Evolutionary conservation across 208 protist species (phyloP), one percentile per base, ranked within the genome.

Genomic region (Leishmania guyanensis): DNA sequence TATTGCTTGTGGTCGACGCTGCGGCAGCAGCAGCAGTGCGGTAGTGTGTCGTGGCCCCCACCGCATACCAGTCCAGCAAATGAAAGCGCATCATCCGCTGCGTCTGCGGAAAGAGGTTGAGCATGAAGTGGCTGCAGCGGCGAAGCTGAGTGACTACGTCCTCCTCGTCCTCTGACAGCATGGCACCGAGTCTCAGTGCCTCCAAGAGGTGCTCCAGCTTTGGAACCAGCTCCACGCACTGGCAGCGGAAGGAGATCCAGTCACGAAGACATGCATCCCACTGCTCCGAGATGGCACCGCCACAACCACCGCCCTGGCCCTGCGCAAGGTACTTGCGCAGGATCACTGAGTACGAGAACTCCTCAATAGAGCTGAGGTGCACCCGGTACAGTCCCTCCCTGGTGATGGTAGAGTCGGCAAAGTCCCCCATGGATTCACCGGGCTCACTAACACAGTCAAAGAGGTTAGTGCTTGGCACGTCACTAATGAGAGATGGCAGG

Each of bases 91-190:
- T 58, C 1, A 50, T 76, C 39, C 68, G 58, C 14, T 53, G 68
- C 6, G 89, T 89, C 69, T 80, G 80, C 0, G 89, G 89, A 17
- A 86, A 89, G 36, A 92, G 77, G n/a, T 82, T 84, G 0, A 92
- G 51, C 5, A 85, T 73, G 77, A 85, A 72, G 53, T 85, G 80
- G 39, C 73, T 74, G 72, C 84, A 79, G 50, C 82, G 73, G 60
- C 74, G 80, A 26, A 89, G 71, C 20, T 86, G 50, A 0, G 76
- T 33, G 68, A 62, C 69, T 8, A 81, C 39, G 36, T 82, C 75
- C 20, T 75, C 77, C 3, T 85, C 64, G 1, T 85, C 39, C 33
- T 66, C 26, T 39, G 68, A n/a, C 39, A 81, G 53, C n/a, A 85
- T 54, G 5, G 64, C 43, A 22, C 81, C 79, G 46, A 84, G 83